Percentiles rank a stretch among this genome's conserved stretches.
These are phyloP conservation scores for Chloranthus sessilifolius DNA, from an alignment of 164 flowering plant genomes.

Conservation along the genomic window DNA sequence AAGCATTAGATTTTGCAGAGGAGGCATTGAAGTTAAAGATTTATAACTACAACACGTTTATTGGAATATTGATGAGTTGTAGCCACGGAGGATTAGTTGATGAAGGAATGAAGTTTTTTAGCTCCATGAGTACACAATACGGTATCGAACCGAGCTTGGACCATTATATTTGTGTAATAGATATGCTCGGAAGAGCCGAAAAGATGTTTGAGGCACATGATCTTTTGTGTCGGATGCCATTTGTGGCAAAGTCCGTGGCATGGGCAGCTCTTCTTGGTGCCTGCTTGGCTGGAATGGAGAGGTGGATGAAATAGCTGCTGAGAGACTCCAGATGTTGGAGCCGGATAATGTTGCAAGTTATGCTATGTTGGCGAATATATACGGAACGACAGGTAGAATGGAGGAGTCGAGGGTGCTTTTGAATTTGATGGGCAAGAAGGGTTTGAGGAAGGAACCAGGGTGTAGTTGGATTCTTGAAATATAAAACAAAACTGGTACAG, in stretches of 20 bases:
- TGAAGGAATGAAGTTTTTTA: slow-evolving; percentile 27
- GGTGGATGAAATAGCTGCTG: slow-evolving; percentile 25
- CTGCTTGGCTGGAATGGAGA: slow-evolving; percentile 15
- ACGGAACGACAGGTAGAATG: slow-evolving; percentile 12
- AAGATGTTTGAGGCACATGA: slow-evolving; percentile 20
- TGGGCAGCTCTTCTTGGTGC: slow-evolving; percentile 28
- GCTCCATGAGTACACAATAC: slow-evolving; percentile 16
- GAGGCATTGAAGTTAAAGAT: slow-evolving; percentile 15
- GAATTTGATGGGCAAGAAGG: slow-evolving; percentile 18
- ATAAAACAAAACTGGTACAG: too few species aligned
- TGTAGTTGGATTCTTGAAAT: slow-evolving; percentile 18
- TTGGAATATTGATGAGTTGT: slow-evolving; percentile 20
- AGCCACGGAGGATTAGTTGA: slow-evolving; percentile 28
- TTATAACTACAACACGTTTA: slow-evolving; percentile 23
- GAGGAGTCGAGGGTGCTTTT: slow-evolving; percentile 16
- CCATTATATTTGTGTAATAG: slow-evolving; percentile 31
- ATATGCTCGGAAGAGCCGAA: slow-evolving; percentile 32
- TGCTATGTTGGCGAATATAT: slow-evolving; percentile 27
- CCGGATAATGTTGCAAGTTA: slow-evolving; percentile 19
- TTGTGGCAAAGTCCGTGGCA: slow-evolving; percentile 19
- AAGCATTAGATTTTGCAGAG: slow-evolving; percentile 24
- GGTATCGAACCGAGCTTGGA: slow-evolving; percentile 22
- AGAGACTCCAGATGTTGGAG: slow-evolving; percentile 20
- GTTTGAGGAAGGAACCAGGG: slow-evolving; percentile 20
- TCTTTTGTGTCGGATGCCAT: slow-evolving; percentile 22